These are phyloP conservation scores for Rhizopogon vinicolor DNA, from an alignment of 768 basidiomycete species.

Conservation along the genomic window DNA sequence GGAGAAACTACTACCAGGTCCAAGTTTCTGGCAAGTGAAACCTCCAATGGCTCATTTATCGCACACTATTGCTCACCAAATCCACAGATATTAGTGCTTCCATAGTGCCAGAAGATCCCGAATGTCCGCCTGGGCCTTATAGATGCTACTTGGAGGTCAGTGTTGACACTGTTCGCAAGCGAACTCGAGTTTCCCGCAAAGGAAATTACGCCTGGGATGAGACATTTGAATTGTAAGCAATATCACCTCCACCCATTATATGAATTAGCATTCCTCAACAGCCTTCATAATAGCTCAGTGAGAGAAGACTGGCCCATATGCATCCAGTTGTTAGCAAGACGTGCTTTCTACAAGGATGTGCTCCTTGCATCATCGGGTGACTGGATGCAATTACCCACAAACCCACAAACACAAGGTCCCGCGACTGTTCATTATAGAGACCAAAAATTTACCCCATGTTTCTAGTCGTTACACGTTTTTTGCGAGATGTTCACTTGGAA, in stretches of 20 bases:
- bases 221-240: not conserved
- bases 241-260: not conserved
- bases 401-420: not conserved
- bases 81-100: not conserved
- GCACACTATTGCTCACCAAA: not conserved
- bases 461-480: not conserved
- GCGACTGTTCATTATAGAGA: not conserved
- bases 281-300: not conserved
- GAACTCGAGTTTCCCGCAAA: not conserved
- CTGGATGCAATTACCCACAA: not conserved
- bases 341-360: not conserved
- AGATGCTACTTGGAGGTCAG: not conserved
- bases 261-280: not conserved
- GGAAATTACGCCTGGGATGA: not conserved
- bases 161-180: not conserved
- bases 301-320: constrained; percentile 1
- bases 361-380: not conserved
- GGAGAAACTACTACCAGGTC: not conserved
- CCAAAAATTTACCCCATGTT: not conserved
- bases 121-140: not conserved
- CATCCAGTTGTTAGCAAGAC: not conserved
- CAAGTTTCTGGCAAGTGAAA: not conserved
- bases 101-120: not conserved
- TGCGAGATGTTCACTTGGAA: not conserved
- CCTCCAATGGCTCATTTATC: not conserved